phyloP scores from a whole-genome alignment of 345 rosid species.

The Heritiera littoralis region DNA sequence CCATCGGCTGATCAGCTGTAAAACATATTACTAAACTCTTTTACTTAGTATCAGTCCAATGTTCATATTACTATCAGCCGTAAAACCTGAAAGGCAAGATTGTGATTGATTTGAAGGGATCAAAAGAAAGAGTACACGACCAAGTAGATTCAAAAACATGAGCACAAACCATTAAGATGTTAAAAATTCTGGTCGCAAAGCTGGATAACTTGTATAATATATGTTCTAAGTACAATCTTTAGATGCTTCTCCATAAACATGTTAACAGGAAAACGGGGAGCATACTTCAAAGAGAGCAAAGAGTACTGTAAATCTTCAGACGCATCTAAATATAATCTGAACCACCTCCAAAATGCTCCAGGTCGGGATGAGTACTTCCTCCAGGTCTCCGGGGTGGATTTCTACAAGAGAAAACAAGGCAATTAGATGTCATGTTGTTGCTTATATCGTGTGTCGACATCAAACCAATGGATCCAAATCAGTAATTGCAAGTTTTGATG shows the following conservation, averaged over 20 bases:
- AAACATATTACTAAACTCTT: no score
- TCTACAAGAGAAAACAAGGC: constrained; percentile 37
- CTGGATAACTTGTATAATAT: neutral
- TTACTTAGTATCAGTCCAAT: no score
- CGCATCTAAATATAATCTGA: constrained; percentile 53
- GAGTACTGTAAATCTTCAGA: neutral
- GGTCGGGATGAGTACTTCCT: constrained; percentile 67
- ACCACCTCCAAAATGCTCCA: constrained; percentile 56
- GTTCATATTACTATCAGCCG: no score
- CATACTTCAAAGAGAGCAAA: no score
- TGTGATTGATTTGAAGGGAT: neutral
- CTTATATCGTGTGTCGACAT: neutral
- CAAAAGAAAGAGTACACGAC: neutral
- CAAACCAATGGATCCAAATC: neutral
- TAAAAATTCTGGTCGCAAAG: neutral
- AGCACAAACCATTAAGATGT: neutral
- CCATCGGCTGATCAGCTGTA: no score
- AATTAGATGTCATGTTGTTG: constrained; percentile 20
- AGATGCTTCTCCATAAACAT: neutral
- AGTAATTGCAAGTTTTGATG: neutral
- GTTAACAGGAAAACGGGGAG: neutral
- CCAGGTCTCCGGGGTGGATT: constrained; percentile 54
- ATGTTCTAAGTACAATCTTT: neutral
- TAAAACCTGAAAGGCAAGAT: no score
- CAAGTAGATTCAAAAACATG: neutral